Evolutionary conservation across 768 basidiomycete species (phyloP).

Genomic region (Suillus paluster): DNA sequence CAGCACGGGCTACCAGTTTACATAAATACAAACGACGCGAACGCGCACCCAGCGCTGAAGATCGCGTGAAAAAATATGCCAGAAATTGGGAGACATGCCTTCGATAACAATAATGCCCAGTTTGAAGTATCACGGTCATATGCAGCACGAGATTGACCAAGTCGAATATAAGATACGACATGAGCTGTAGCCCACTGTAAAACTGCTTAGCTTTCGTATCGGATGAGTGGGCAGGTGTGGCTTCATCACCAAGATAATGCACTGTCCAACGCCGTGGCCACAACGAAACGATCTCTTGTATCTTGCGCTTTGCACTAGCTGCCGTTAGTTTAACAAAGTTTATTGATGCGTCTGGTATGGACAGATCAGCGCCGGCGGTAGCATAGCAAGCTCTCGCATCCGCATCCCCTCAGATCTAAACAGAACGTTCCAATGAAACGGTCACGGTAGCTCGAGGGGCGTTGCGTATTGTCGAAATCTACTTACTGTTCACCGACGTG

Average conservation of each 20-base stretch:
- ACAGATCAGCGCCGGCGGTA: background rate
- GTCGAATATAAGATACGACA: too few species aligned
- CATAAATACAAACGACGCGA: background rate
- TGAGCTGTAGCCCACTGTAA: too few species aligned
- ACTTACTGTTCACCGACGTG: background rate
- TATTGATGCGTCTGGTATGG: background rate
- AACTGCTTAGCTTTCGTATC: background rate
- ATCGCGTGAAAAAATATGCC: background rate
- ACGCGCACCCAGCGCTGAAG: background rate
- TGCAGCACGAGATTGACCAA: background rate
- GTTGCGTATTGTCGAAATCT: background rate
- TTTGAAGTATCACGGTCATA: background rate
- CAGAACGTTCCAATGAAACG: background rate
- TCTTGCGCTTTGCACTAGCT: background rate
- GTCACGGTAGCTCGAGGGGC: background rate
- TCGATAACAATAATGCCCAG: background rate
- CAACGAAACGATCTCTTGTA: background rate
- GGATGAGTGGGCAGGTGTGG: background rate
- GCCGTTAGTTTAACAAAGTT: background rate
- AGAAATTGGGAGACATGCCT: background rate
- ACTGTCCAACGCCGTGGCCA: too few species aligned
- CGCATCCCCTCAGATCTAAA: too few species aligned
- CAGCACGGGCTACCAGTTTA: background rate
- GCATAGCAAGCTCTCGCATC: background rate
- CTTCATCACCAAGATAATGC: too few species aligned